Conservation (phyloP, 1,284 basidiomycete species). For the Singerocomus inundabilis region DNA sequence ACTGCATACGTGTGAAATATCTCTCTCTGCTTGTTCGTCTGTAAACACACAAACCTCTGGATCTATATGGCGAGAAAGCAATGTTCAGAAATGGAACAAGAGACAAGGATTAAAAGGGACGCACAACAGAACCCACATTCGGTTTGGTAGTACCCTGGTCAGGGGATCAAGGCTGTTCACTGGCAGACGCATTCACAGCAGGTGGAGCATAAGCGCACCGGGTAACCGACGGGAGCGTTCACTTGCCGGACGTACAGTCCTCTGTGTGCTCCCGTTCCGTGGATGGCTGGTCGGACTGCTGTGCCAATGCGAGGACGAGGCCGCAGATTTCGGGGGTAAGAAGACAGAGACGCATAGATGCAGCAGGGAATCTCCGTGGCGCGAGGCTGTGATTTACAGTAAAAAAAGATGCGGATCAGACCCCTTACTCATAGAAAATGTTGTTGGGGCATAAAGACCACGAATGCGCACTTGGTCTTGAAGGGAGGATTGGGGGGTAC, state of each 20-base stretch:
- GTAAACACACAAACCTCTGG: conserved; percentile 10
- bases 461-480: too few relatives aligned
- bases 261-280: background rate
- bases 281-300: background rate
- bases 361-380: background rate
- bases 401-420: too few relatives aligned
- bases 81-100: too few relatives aligned
- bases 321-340: conserved; percentile 9
- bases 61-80: too few relatives aligned
- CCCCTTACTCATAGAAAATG: too few relatives aligned
- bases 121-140: conserved; percentile 12
- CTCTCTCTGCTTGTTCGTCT: conserved; percentile 10
- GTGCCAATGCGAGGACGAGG: conserved; percentile 9
- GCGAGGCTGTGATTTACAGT: too few relatives aligned
- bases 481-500: too few relatives aligned
- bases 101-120: too few relatives aligned
- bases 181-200: conserved; percentile 19
- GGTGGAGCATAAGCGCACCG: conserved; percentile 14
- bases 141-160: conserved; percentile 13
- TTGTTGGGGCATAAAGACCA: too few relatives aligned
- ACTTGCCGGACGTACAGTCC: background rate
- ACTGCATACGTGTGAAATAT: conserved; percentile 16
- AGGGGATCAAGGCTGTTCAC: conserved; percentile 20
- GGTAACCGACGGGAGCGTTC: conserved; percentile 6
- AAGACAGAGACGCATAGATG: too few relatives aligned